phyloP scores from a whole-genome alignment of 148 eudicot species.

The Agrostemma githago region DNA sequence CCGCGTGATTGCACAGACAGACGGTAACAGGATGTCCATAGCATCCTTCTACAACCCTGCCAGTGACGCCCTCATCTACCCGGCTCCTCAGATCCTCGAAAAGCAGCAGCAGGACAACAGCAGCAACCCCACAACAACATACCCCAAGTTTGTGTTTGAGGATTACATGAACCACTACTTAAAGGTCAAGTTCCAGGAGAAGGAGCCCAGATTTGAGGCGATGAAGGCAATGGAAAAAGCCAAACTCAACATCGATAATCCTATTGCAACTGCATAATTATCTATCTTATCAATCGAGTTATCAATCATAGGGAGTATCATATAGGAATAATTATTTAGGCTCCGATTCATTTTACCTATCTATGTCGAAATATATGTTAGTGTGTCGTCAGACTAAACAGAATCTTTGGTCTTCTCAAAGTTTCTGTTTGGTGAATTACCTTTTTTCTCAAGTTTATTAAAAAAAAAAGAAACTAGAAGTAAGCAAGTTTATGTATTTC shows the following conservation, averaged over 20 bases:
- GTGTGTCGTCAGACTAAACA: slow-evolving; percentile 15
- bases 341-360: slow-evolving; percentile 11
- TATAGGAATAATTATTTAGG: slow-evolving; percentile 11
- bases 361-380: slow-evolving; percentile 8
- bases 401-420: slow-evolving; percentile 11
- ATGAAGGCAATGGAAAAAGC: slow-evolving; percentile 50
- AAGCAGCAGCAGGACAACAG: slow-evolving; percentile 13
- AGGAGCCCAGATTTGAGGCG: slow-evolving; percentile 85
- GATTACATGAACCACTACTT: slow-evolving; percentile 92
- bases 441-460: too few relatives aligned
- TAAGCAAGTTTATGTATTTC: slow-evolving; percentile 9
- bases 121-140: slow-evolving; percentile 8
- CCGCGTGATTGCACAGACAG: slow-evolving; percentile 73
- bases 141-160: slow-evolving; percentile 86
- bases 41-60: slow-evolving; percentile 98
- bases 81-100: slow-evolving; percentile 58
- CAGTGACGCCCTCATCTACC: slow-evolving; percentile 83
- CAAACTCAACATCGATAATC: slow-evolving; percentile 34
- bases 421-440: slow-evolving; percentile 16
- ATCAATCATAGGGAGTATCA: too few relatives aligned
- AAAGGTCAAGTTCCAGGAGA: slow-evolving; percentile 77
- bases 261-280: slow-evolving; percentile 44
- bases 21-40: slow-evolving; percentile 78
- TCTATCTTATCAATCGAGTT: neutral
- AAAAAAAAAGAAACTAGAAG: too few relatives aligned